Evolutionary conservation across 2,329 filamentous ascomycete species (phyloP).

Genomic region (Sphaceloma murrayae): DNA sequence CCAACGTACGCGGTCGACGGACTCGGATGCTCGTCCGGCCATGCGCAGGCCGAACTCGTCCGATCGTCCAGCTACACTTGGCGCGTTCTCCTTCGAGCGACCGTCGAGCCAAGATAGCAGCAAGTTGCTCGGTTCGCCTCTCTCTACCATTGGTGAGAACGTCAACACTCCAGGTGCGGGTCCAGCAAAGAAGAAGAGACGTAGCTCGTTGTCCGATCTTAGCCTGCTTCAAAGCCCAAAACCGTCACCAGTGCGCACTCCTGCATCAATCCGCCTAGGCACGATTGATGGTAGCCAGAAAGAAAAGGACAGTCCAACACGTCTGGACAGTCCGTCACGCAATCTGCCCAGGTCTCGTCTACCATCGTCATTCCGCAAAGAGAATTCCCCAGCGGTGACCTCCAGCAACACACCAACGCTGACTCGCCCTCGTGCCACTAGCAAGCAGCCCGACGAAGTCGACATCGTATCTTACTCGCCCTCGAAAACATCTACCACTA

Average conservation of each 20-base stretch:
- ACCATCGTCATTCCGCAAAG: conserved; percentile 34
- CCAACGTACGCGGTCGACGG: conserved; percentile 66
- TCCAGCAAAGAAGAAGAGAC: conserved; percentile 63
- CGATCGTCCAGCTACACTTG: conserved; percentile 40
- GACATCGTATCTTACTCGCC: conserved; percentile 29
- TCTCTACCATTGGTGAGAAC: conserved; percentile 44
- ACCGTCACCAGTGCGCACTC: conserved; percentile 1
- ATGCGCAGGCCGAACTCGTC: conserved; percentile 47
- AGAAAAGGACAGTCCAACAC: conserved; percentile 16
- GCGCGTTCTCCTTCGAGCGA: conserved; percentile 41
- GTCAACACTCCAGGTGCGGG: conserved; percentile 36
- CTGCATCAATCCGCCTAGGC: conserved; percentile 21
- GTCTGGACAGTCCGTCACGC: conserved; percentile 34
- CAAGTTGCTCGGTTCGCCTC: conserved; percentile 38
- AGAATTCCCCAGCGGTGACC: conserved; percentile 33
- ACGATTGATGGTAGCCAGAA: conserved; percentile 28
- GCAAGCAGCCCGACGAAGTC: conserved; percentile 27
- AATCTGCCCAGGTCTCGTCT: conserved; percentile 27
- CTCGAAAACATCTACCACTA: conserved; percentile 30
- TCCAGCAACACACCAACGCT: conserved; percentile 20
- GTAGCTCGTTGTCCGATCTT: conserved; percentile 85
- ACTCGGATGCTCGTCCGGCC: conserved; percentile 47
- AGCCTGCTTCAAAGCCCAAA: conserved; percentile 9
- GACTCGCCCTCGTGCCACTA: conserved; percentile 25
- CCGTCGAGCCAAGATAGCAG: conserved; percentile 36